These are phyloP conservation scores for Kazachstania bromeliacearum DNA, from an alignment of 805 yeast species.

Conservation along the genomic window DNA sequence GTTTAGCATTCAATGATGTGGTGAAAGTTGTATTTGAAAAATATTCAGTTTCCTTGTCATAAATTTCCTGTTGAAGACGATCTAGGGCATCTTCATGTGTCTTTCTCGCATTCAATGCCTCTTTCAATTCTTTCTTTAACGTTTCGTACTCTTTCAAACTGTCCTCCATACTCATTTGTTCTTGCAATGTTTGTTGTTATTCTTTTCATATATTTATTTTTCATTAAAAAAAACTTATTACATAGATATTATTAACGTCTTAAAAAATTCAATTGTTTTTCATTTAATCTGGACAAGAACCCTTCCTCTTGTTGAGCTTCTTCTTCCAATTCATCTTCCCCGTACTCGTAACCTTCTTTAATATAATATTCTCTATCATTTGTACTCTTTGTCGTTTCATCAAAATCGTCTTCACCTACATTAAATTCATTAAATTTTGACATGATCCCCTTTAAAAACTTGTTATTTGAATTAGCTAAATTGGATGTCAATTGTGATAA, in stretches of 20 bases:
- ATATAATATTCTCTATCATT: constrained; percentile 16
- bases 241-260: no score
- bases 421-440: constrained; percentile 28
- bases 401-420: constrained; percentile 26
- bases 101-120: constrained; percentile 50
- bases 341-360: constrained; percentile 21
- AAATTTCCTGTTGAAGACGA: constrained; percentile 65
- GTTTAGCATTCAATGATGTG: constrained; percentile 3
- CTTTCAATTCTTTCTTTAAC: constrained; percentile 56
- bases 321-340: constrained; percentile 20
- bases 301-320: constrained; percentile 11
- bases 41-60: constrained; percentile 68
- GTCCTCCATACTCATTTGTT: constrained; percentile 21
- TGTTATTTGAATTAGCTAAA: no score
- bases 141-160: constrained; percentile 46
- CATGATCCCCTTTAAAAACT: constrained; percentile 15
- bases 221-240: not conserved
- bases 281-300: constrained; percentile 2
- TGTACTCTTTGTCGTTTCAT: constrained; percentile 10
- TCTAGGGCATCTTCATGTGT: constrained; percentile 56
- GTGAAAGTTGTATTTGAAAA: constrained; percentile 49
- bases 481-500: no score
- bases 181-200: no score
- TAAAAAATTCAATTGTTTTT: no score
- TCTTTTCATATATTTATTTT: no score